These are phyloP conservation scores for Entonaema liquescens DNA, from an alignment of 495 filamentous ascomycete species.

Conservation along the genomic window DNA sequence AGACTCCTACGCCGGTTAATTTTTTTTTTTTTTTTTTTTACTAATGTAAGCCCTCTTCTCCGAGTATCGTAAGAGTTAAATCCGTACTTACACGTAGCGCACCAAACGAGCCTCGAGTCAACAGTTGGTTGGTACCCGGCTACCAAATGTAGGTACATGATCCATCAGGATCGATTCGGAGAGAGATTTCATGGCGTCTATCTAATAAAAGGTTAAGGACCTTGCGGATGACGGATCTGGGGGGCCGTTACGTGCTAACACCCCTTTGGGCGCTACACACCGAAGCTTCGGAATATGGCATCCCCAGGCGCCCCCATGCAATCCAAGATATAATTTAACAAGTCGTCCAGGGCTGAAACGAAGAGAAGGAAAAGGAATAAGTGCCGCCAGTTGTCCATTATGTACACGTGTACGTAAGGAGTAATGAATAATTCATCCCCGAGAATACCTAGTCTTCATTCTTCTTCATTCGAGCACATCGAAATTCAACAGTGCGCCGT, in stretches of 20 bases:
- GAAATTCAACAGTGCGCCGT: conserved; percentile 16
- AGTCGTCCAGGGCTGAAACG: conserved; percentile 35
- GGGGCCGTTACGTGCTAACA: conserved; percentile 38
- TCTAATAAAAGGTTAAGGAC: conserved; percentile 29
- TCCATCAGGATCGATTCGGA: conserved; percentile 38
- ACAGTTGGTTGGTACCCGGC: conserved; percentile 17
- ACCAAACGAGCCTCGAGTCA: conserved; percentile 3
- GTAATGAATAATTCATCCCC: conserved; percentile 15
- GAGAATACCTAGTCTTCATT: conserved; percentile 25
- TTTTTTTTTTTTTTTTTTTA: too few species aligned
- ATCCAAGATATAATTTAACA: conserved; percentile 12
- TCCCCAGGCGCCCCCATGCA: neutral
- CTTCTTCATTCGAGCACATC: conserved; percentile 20
- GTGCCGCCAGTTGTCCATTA: conserved; percentile 22
- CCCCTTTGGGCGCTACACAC: conserved; percentile 22
- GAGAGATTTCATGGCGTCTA: conserved; percentile 34
- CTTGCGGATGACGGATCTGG: conserved; percentile 23
- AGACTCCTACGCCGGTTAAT: conserved; percentile 33
- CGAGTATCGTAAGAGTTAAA: conserved; percentile 34
- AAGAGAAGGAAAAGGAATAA: conserved; percentile 14
- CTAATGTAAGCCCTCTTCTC: conserved; percentile 35
- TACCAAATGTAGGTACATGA: conserved; percentile 24
- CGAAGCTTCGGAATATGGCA: conserved; percentile 37
- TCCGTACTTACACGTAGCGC: conserved; percentile 32
- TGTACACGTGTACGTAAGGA: conserved; percentile 33